Evolutionary conservation across 164 flowering plant genomes (phyloP).

Genomic region (Taxillus chinensis): DNA sequence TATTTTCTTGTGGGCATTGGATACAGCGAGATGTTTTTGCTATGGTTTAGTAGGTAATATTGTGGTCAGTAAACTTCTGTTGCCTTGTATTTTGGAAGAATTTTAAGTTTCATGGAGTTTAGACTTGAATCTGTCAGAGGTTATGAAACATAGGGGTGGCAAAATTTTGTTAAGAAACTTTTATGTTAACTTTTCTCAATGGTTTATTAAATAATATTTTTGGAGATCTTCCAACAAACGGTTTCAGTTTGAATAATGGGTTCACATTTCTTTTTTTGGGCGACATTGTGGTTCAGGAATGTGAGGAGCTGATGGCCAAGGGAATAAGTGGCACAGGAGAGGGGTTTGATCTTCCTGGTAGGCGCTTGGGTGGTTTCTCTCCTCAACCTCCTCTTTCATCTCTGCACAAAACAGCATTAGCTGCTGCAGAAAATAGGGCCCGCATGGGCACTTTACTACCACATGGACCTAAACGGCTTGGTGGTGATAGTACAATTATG

Average conservation of each 20-base stretch:
- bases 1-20: no score
- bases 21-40: no score
- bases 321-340: constrained; percentile 73
- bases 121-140: no score
- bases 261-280: not conserved
- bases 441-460: constrained; percentile 53
- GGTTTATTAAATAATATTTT: no score
- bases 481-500: constrained; percentile 79
- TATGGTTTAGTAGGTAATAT: no score
- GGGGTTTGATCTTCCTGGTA: constrained; percentile 89
- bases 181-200: no score
- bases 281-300: constrained; percentile 42
- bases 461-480: constrained; percentile 80
- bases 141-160: no score
- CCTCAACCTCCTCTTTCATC: constrained; percentile 64
- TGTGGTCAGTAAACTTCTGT: no score
- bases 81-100: no score
- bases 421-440: constrained; percentile 79
- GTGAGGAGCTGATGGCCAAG: constrained; percentile 74
- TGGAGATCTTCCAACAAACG: no score
- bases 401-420: constrained; percentile 53
- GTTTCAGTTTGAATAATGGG: not conserved
- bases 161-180: no score
- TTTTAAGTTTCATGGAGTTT: no score
- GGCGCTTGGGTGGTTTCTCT: constrained; percentile 73